Conservation (phyloP, 2,329 filamentous ascomycete genomes). For the Fusarium caatingaense region DNA sequence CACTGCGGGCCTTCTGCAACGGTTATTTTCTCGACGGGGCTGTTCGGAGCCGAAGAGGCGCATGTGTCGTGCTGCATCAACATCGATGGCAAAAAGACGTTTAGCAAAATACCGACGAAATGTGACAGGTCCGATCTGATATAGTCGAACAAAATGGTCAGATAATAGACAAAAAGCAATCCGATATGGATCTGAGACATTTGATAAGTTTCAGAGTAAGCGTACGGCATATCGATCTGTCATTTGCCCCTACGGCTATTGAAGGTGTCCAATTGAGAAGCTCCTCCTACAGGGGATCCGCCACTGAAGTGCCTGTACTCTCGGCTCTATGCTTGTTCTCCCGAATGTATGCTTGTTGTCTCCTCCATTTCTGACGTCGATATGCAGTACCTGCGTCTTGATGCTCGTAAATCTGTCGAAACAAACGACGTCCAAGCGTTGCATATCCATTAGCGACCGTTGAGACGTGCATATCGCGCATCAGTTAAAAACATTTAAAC, state of each 20-base stretch:
- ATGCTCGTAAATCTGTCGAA: neutral
- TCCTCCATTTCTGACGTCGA: neutral
- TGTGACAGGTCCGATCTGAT: neutral
- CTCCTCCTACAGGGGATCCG: neutral
- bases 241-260: neutral
- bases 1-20: conserved; percentile 2
- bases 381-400: neutral
- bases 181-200: neutral
- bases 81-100: neutral
- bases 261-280: neutral
- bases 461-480: neutral
- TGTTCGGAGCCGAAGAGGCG: neutral
- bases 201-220: neutral
- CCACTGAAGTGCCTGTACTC: neutral
- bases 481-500: neutral
- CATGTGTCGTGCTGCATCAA: neutral
- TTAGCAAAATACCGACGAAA: neutral
- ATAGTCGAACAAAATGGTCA: neutral
- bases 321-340: neutral
- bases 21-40: neutral
- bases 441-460: neutral
- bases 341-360: neutral
- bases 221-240: neutral
- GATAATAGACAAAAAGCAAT: neutral
- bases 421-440: neutral